Evolutionary conservation across 2,329 filamentous ascomycete genomes (phyloP).

Genomic region (Phaeosphaeriaceae sp.): DNA sequence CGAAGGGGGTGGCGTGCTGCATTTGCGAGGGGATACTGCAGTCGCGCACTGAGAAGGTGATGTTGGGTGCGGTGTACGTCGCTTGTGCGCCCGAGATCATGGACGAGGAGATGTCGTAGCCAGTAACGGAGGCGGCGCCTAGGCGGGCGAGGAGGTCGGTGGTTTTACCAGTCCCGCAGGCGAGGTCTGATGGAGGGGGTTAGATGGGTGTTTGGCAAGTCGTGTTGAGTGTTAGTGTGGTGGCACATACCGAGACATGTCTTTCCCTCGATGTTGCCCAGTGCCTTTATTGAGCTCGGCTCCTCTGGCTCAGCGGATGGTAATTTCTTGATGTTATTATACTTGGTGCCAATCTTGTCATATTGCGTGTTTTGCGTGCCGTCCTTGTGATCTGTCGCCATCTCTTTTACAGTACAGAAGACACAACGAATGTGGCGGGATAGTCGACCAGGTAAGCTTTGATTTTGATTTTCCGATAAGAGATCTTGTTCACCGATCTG

Average conservation of each 20-base stretch:
- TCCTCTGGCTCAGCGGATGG: conserved; percentile 29
- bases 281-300: conserved; percentile 24
- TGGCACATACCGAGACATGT: conserved; percentile 34
- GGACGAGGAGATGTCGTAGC: conserved; percentile 37
- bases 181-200: conserved; percentile 29
- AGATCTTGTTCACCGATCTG: too few relatives aligned
- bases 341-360: conserved; percentile 35
- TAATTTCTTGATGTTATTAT: conserved; percentile 32
- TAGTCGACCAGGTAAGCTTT: neutral
- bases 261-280: conserved; percentile 29
- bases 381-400: neutral
- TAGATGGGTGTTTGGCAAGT: neutral
- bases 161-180: conserved; percentile 40
- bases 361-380: conserved; percentile 38
- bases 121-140: conserved; percentile 26
- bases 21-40: conserved; percentile 24
- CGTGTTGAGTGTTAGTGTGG: neutral
- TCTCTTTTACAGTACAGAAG: neutral
- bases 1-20: conserved; percentile 13
- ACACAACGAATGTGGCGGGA: neutral
- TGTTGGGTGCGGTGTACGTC: conserved; percentile 24
- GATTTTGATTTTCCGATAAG: neutral
- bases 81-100: conserved; percentile 32
- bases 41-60: conserved; percentile 32
- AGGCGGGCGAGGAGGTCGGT: conserved; percentile 29